A percentile compares a stretch with the other conserved stretches of the same genome.
phyloP scores from a whole-genome alignment of 129 eudicot species.

The Mikania micrantha region DNA sequence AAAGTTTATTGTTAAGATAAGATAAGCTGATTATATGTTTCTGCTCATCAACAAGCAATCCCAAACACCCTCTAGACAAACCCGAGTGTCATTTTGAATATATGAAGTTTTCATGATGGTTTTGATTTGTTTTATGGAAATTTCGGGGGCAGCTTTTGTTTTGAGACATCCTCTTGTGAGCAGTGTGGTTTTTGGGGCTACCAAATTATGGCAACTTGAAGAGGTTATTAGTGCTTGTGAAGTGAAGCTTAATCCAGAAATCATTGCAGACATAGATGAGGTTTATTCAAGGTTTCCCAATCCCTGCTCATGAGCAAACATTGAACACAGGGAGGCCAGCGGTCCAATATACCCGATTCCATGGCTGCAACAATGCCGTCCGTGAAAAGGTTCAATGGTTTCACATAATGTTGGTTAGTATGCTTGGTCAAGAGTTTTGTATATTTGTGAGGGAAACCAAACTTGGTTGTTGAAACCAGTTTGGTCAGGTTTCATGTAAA shows the following conservation, averaged over 20 bases:
- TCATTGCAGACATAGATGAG: slow-evolving; percentile 50
- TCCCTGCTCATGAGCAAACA: slow-evolving; percentile 55
- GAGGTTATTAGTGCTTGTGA: slow-evolving; percentile 61
- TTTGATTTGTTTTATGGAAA: slow-evolving; percentile 10
- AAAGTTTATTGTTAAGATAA: background rate
- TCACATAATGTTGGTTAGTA: background rate
- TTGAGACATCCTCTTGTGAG: slow-evolving; percentile 78
- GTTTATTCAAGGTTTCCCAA: slow-evolving; percentile 68
- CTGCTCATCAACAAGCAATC: background rate
- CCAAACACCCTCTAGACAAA: background rate
- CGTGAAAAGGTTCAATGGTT: background rate
- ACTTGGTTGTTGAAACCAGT: background rate
- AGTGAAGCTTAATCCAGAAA: slow-evolving; percentile 49
- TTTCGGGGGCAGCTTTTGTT: slow-evolving; percentile 69
- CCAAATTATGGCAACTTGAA: slow-evolving; percentile 66
- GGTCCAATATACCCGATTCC: background rate
- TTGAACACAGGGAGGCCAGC: background rate
- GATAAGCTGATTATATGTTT: background rate
- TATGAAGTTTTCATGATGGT: background rate
- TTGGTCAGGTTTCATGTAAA: background rate
- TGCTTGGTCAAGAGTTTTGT: background rate
- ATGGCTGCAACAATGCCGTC: background rate
- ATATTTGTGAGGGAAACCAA: background rate
- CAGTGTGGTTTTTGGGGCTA: slow-evolving; percentile 78
- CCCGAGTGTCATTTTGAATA: no score